These are phyloP conservation scores for Neurospora sp. DNA, from an alignment of 495 filamentous ascomycete genomes.

Conservation along the genomic window DNA sequence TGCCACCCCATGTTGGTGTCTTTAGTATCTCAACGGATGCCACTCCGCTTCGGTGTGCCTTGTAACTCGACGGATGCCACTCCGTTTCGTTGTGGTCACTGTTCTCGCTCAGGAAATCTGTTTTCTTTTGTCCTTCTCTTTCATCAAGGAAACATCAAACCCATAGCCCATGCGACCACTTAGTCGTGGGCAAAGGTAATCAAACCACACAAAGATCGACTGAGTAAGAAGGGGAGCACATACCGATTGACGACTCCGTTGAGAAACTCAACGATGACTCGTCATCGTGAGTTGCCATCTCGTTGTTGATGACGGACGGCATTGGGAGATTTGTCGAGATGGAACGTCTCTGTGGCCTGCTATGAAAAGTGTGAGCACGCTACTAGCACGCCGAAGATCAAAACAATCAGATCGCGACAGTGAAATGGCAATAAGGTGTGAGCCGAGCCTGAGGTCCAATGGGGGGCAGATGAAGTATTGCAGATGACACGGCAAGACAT, in stretches of 20 bases:
- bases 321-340: background rate
- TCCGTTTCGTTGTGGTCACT: background rate
- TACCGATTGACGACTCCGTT: background rate
- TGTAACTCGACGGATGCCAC: background rate
- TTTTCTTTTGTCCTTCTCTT: background rate
- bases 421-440: background rate
- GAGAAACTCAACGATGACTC: background rate
- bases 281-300: background rate
- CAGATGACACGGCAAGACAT: background rate
- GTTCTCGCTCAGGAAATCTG: background rate
- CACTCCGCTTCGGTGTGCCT: background rate
- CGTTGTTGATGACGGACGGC: background rate
- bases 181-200: background rate
- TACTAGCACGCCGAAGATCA: background rate
- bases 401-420: background rate
- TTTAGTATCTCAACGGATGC: background rate
- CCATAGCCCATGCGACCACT: background rate
- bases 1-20: background rate
- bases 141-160: background rate
- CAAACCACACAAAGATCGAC: background rate
- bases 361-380: background rate
- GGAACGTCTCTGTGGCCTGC: background rate
- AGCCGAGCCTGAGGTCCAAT: background rate
- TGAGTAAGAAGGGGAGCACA: background rate
- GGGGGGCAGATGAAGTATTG: background rate